Conservation (phyloP, 768 basidiomycete genomes). For the Nidula microcarpa region DNA sequence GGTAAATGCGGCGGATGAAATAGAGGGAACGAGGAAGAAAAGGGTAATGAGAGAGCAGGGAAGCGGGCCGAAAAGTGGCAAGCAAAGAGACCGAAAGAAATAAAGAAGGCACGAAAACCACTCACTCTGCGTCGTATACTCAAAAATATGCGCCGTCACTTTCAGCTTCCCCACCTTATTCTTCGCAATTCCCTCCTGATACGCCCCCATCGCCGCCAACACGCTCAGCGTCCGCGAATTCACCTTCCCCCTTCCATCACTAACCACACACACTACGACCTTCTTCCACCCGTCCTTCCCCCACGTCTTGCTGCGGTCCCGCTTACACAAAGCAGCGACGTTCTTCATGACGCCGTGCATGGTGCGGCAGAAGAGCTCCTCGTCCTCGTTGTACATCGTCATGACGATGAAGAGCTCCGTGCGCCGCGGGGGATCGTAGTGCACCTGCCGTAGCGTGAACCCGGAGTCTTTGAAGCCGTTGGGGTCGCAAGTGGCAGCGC, state of each 20-base stretch:
- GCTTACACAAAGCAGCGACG: constrained; percentile 80
- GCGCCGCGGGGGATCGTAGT: constrained; percentile 85
- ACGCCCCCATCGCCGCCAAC: constrained; percentile 90
- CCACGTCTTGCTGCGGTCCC: constrained; percentile 91
- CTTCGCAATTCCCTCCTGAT: constrained; percentile 93
- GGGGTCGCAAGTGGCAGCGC: constrained; percentile 93
- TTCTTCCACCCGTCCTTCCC: constrained; percentile 99
- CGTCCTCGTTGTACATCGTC: constrained; percentile 98
- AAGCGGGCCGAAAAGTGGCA: too few species aligned
- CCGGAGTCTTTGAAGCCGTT: constrained; percentile 81
- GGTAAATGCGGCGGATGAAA: neutral
- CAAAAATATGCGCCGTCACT: constrained; percentile 89
- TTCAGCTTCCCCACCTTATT: constrained; percentile 78
- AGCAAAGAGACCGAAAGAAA: neutral
- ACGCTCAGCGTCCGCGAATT: constrained; percentile 81
- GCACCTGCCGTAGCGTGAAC: constrained; percentile 87
- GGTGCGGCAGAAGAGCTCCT: constrained; percentile 85
- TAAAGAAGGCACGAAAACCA: constrained; percentile 6
- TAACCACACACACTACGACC: constrained; percentile 91
- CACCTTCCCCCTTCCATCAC: constrained; percentile 83
- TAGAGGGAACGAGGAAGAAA: neutral
- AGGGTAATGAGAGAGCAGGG: too few species aligned
- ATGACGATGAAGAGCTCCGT: constrained; percentile 97
- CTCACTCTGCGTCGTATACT: constrained; percentile 90
- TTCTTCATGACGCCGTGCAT: constrained; percentile 98